phyloP scores from a whole-genome alignment of 768 basidiomycete genomes.

The Lactarius pseudohatsudake region DNA sequence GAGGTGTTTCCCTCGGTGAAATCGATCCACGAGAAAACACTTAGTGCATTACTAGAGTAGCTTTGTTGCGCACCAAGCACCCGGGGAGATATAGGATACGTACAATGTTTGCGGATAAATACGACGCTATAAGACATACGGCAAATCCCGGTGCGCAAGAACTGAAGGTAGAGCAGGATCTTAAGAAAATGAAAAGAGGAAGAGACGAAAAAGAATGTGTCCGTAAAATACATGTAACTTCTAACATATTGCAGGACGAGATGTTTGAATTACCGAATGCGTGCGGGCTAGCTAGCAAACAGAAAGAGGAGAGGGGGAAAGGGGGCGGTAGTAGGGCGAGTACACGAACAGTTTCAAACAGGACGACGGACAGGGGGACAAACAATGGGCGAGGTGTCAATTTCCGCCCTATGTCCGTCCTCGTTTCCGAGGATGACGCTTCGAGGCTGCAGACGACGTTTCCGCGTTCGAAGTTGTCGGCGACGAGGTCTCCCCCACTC shows the following conservation, averaged over 20 bases:
- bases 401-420: slow-evolving; percentile 51
- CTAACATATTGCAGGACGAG: slow-evolving; percentile 30
- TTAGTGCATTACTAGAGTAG: slow-evolving; percentile 27
- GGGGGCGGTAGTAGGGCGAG: neutral
- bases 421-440: slow-evolving; percentile 54
- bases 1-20: slow-evolving; percentile 4
- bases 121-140: slow-evolving; percentile 35
- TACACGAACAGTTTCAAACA: slow-evolving; percentile 13
- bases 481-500: slow-evolving; percentile 42
- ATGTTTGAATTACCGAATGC: slow-evolving; percentile 26
- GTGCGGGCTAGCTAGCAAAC: slow-evolving; percentile 8
- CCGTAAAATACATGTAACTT: slow-evolving; percentile 30
- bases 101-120: slow-evolving; percentile 33
- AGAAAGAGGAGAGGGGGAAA: neutral
- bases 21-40: slow-evolving; percentile 15
- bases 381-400: slow-evolving; percentile 32
- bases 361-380: neutral
- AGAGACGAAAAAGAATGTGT: slow-evolving; percentile 11
- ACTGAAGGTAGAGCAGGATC: slow-evolving; percentile 19
- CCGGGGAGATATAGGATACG: slow-evolving; percentile 27
- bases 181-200: slow-evolving; percentile 24
- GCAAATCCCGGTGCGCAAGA: slow-evolving; percentile 32
- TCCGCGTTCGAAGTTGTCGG: slow-evolving; percentile 51
- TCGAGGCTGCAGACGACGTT: slow-evolving; percentile 45
- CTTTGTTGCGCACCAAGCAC: slow-evolving; percentile 29